Percentiles rank a stretch among this genome's conserved stretches.
Conservation (phyloP, 208 protist species). For the Leishmania turanica region DNA sequence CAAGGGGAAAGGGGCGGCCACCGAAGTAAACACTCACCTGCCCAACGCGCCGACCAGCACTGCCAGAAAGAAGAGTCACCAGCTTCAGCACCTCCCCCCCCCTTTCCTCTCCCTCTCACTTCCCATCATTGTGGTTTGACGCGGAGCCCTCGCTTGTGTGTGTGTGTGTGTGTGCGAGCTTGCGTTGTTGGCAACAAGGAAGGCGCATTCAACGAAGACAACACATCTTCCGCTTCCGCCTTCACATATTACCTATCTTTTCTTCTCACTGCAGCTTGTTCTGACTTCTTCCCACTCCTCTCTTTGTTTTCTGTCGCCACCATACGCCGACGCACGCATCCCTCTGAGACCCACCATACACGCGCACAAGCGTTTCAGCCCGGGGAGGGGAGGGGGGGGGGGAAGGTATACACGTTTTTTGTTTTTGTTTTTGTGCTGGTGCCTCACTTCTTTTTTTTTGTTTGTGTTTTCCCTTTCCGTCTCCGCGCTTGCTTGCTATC, state of each 20-base stretch:
- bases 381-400: too few relatives aligned
- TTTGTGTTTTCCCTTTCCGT: not conserved
- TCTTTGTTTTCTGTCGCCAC: not conserved
- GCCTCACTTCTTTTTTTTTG: not conserved
- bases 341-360: not conserved
- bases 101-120: not conserved
- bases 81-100: not conserved
- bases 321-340: not conserved
- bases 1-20: not conserved
- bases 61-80: not conserved
- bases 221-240: not conserved
- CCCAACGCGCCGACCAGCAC: not conserved
- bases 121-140: not conserved
- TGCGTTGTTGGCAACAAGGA: not conserved
- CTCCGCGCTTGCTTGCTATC: not conserved
- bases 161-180: too few relatives aligned
- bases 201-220: not conserved
- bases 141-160: not conserved
- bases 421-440: not conserved
- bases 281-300: not conserved
- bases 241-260: constrained; percentile 3
- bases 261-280: not conserved
- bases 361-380: not conserved
- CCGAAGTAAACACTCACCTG: not conserved
- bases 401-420: constrained; percentile 3